Percentiles rank a stretch among this genome's conserved stretches.
Conservation (phyloP, 805 yeast species). For the Wickerhamiella brachini region DNA sequence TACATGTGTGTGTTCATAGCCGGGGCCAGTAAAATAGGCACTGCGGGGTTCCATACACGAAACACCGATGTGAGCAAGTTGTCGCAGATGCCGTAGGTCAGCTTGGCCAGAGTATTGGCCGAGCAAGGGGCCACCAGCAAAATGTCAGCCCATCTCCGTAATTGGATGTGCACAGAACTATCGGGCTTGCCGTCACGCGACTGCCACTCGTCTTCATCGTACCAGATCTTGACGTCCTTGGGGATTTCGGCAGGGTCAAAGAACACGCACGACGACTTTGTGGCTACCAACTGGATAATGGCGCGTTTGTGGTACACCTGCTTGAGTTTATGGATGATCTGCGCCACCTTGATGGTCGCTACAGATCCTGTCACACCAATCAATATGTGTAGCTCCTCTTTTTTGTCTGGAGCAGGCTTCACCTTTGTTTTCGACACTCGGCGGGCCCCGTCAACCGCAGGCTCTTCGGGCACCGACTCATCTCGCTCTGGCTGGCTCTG, state of each 20-base stretch:
- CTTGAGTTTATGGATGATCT: conserved; percentile 74
- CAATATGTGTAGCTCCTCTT: conserved; percentile 73
- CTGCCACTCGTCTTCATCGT: conserved; percentile 87
- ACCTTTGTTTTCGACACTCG: not conserved
- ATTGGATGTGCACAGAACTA: conserved; percentile 82
- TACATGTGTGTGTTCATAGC: conserved; percentile 93
- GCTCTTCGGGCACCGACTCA: not conserved
- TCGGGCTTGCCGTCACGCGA: conserved; percentile 66
- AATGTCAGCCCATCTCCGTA: conserved; percentile 94
- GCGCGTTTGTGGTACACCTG: conserved; percentile 61
- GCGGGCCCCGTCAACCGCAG: not conserved
- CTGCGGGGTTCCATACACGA: conserved; percentile 92
- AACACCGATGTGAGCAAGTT: conserved; percentile 78
- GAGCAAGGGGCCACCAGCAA: conserved; percentile 85
- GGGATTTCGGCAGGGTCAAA: conserved; percentile 24
- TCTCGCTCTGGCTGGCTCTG: conserved; percentile 15
- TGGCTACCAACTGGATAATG: conserved; percentile 73
- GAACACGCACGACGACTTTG: conserved; percentile 29
- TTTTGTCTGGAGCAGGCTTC: conserved; percentile 5
- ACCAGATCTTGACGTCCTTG: conserved; percentile 68
- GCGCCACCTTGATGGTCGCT: conserved; percentile 86
- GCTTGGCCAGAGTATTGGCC: conserved; percentile 82
- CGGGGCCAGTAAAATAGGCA: conserved; percentile 82
- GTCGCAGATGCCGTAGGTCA: conserved; percentile 83
- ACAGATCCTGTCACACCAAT: conserved; percentile 94